These are phyloP conservation scores for Penicillium pancosmium DNA, from an alignment of 495 filamentous ascomycete species.

Conservation along the genomic window DNA sequence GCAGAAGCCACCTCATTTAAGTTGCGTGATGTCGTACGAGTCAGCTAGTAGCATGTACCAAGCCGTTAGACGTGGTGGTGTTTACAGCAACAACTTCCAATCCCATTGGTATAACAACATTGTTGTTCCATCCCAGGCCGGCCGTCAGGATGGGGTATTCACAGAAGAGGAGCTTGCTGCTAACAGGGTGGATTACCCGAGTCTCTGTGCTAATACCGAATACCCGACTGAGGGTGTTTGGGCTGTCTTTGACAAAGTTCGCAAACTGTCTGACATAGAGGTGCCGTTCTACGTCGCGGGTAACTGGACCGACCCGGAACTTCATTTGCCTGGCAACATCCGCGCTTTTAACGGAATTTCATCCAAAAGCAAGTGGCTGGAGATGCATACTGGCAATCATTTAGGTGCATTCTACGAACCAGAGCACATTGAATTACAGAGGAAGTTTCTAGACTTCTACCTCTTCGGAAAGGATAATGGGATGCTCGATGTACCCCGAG, in stretches of 20 bases:
- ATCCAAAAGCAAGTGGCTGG: background rate
- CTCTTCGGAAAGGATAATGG: background rate
- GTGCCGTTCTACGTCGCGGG: background rate
- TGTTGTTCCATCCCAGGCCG: conserved; percentile 58
- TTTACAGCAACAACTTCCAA: conserved; percentile 57
- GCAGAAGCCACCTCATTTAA: conserved; percentile 50
- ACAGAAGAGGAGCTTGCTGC: background rate
- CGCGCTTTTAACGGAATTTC: background rate
- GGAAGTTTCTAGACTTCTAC: background rate
- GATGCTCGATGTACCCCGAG: background rate
- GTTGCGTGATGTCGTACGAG: conserved; percentile 58
- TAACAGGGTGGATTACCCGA: background rate
- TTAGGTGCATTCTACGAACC: background rate
- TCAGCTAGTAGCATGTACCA: conserved; percentile 58
- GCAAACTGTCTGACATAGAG: conserved; percentile 5
- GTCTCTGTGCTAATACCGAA: background rate
- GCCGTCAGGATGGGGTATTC: conserved; percentile 27
- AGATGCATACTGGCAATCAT: conserved; percentile 2
- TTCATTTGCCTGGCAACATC: conserved; percentile 5
- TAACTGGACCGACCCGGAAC: conserved; percentile 4
- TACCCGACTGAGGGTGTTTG: conserved; percentile 5
- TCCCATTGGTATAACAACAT: conserved; percentile 58
- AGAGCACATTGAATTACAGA: background rate
- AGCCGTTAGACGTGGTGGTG: conserved; percentile 57
- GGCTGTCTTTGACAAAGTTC: background rate